Evolutionary conservation across 2,329 filamentous ascomycete genomes (phyloP), one percentile per base, ranked within the genome.

Genomic region (Paecilomyces variotii): DNA sequence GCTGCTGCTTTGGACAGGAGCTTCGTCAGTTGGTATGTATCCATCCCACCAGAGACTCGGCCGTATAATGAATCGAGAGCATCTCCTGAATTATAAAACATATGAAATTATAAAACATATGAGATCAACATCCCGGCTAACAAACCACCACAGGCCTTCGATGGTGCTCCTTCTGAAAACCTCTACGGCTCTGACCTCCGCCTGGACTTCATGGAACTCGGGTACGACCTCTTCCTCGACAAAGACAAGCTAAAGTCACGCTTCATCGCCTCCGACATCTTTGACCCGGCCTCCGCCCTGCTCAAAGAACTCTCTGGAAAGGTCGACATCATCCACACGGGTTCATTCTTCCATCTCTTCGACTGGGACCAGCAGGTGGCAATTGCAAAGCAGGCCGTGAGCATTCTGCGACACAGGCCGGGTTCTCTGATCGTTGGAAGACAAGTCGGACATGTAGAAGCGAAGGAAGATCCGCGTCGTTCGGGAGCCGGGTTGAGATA

Each of bases 181-280:
- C 68, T 85, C n/a, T 79, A 78, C 59, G 82, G 80, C 19, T 73
- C 75, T 2, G 82, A 84, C 60, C 61, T 82, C 2, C 74, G 79
- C 51, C 63, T 74, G 24, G 72, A 72, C n/a, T 82, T 85, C 62
- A 75, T 85, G 56, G 76, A 83, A 10, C 69, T 83, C n/a, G 84
- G 84, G 28, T 85, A 86, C 68, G 83, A 87, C 57, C 75, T 89
- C 24, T 89, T 88, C 72, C 77, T 79, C 53, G 87, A 88, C 61
- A 76, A 78, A 27, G 66, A 72, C n/a, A 74, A 58, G 34, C 70
- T 84, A 4, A 72, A 73, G 24, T 76, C 76, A 1, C 74, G 73
- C 1, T 84, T 85, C 61, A 70, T 85, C 30, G 65, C 76, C 2
- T 82, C 76, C 65, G 65, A 78, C 77, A 60, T 82, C 70, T 60